Base-by-base conservation (phyloP, 2,329 filamentous ascomycete species). In the Exophiala phaeomuriformis region DNA sequence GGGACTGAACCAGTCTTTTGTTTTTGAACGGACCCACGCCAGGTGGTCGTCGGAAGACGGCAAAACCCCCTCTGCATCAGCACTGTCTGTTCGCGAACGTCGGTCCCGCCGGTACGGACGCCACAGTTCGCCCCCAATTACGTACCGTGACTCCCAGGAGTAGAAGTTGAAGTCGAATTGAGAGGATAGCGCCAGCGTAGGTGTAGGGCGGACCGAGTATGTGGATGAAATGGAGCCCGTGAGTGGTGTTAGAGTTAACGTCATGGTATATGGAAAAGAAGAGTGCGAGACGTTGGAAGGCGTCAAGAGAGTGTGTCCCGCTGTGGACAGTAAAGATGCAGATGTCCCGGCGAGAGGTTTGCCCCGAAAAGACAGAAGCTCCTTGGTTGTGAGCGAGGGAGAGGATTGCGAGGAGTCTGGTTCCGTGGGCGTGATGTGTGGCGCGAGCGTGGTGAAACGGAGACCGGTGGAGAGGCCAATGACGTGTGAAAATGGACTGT, bases 151-250 rank as follows among this genome's bases (percentile, higher is more conserved):
- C 74, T 98, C 93, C 74, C 96, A 98, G 67, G 89, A 95, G 72
- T 96, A 97, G 47, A 96, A 86, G 65, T 98, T 98, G 72, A 98
- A 98, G 66, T 94, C 90, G 72, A 97, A 91, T 47, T 86, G 83
- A 27, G 90, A 94, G 59, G 90, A 93, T 47, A 98, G 79, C 7
- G 89, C 87, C 62, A 95, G 81, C 64, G 89, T 83, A 33, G 81
- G 81, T 2, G 89, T 89, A 1, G 91, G 91, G 65, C 88, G 86
- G 45, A 97, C 88, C 0, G 93, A 88, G 68, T 98, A 98, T 10
- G 84, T 95, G 35, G 90, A 88, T 53, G 86, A 90, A 55, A 98
- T 78, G 66, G 88, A 95, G 12, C 93, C 93, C 82, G 96, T 96
- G 46, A 98, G 75, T 3, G 93, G 93, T 63, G 95, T 97, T 46